Evolutionary conservation across 495 filamentous ascomycete species (phyloP).

Genomic region (Penicillium diatomitis): DNA sequence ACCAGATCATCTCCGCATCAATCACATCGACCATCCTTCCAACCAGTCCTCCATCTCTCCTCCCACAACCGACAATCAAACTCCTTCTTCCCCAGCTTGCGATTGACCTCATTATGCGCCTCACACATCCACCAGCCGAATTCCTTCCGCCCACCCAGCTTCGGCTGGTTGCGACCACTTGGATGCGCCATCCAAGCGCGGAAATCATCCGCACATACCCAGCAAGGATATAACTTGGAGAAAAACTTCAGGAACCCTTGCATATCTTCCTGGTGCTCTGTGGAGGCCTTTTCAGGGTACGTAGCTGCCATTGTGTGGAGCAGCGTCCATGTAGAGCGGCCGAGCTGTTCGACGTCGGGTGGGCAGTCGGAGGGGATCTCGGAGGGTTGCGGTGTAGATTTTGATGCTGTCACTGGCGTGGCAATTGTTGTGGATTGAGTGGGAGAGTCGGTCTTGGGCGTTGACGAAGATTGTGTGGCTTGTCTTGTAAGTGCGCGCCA

Average conservation of each 20-base stretch:
- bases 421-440: constrained; percentile 14
- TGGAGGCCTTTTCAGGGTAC: constrained; percentile 63
- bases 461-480: constrained; percentile 11
- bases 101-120: constrained; percentile 96
- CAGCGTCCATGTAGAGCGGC: constrained; percentile 84
- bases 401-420: constrained; percentile 4
- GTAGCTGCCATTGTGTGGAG: constrained; percentile 82
- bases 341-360: constrained; percentile 64
- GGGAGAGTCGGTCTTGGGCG: constrained; percentile 13
- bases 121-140: constrained; percentile 94
- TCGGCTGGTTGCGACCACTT: constrained; percentile 52
- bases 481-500: constrained; percentile 62
- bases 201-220: constrained; percentile 91
- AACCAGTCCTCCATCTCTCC: constrained; percentile 89
- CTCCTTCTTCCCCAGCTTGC: constrained; percentile 78
- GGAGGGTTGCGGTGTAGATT: constrained; percentile 11
- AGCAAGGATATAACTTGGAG: constrained; percentile 83
- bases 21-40: constrained; percentile 72
- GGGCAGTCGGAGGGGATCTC: constrained; percentile 35
- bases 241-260: constrained; percentile 71
- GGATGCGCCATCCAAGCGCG: constrained; percentile 64
- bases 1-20: constrained; percentile 7
- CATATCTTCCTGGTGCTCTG: constrained; percentile 62
- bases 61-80: constrained; percentile 93
- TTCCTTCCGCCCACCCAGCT: constrained; percentile 56